Percentiles rank a stretch among this genome's conserved stretches.
phyloP scores from a whole-genome alignment of 805 yeast species.

The Suhomyces emberorum region DNA sequence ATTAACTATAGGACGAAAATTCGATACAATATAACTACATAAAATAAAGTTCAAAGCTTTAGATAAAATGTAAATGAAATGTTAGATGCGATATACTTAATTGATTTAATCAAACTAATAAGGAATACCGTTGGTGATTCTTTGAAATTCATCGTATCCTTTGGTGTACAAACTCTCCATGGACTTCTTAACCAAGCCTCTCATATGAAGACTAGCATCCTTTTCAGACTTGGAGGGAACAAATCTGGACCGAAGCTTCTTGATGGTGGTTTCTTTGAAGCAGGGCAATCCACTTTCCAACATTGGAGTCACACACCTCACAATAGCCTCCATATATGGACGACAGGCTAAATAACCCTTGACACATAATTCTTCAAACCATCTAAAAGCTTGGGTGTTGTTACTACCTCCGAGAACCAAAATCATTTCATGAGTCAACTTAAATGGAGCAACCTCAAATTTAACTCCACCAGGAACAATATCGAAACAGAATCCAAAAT shows the following conservation, averaged over 20 bases:
- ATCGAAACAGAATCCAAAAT: constrained; percentile 97
- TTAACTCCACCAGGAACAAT: constrained; percentile 98
- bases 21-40: too few relatives aligned
- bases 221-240: constrained; percentile 76
- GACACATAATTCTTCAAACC: constrained; percentile 95
- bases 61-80: too few relatives aligned
- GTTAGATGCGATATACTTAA: too few relatives aligned
- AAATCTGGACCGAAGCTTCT: constrained; percentile 72
- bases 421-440: constrained; percentile 94
- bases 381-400: constrained; percentile 78
- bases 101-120: too few relatives aligned
- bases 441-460: constrained; percentile 98
- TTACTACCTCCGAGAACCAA: constrained; percentile 91
- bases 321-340: constrained; percentile 81
- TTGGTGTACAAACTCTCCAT: constrained; percentile 86
- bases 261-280: constrained; percentile 85
- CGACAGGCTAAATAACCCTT: constrained; percentile 88
- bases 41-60: too few relatives aligned
- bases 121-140: constrained; percentile 95
- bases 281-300: constrained; percentile 93
- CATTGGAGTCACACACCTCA: constrained; percentile 89
- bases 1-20: too few relatives aligned
- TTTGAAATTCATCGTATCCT: constrained; percentile 97
- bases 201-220: constrained; percentile 79
- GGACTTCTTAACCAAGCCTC: constrained; percentile 71